A percentile compares a stretch with the other conserved stretches of the same genome.
These are phyloP conservation scores for Botrytis hyacinthi DNA, from an alignment of 2,329 filamentous ascomycete genomes.

Conservation along the genomic window DNA sequence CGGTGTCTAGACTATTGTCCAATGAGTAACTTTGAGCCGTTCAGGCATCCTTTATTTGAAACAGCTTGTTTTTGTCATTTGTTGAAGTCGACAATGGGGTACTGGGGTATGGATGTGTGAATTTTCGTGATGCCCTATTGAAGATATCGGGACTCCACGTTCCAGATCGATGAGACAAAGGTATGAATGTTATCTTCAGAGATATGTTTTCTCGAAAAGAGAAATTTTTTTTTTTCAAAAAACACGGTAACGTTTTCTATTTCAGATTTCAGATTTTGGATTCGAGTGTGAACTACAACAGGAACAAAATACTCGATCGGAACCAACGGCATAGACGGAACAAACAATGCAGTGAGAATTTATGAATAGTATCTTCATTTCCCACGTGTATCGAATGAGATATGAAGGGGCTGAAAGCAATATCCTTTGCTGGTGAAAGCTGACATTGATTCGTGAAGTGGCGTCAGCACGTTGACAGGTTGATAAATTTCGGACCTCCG, in stretches of 20 bases:
- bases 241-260: not conserved
- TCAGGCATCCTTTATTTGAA: slow-evolving; percentile 1
- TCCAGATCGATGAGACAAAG: not conserved
- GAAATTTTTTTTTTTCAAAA: too few species aligned
- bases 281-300: not conserved
- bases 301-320: not conserved
- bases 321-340: not conserved
- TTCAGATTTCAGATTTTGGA: not conserved
- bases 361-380: not conserved
- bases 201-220: not conserved
- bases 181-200: not conserved
- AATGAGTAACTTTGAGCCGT: not conserved
- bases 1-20: not conserved
- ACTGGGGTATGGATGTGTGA: not conserved
- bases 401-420: not conserved
- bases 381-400: slow-evolving; percentile 3
- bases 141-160: not conserved
- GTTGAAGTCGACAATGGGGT: not conserved
- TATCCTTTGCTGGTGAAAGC: not conserved
- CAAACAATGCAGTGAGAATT: not conserved
- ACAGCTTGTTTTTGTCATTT: not conserved
- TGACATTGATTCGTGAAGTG: not conserved
- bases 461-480: not conserved
- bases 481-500: slow-evolving; percentile 8
- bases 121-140: not conserved